Base-by-base conservation (phyloP, 2,329 filamentous ascomycete species). In the Colletotrichum zoysiae region DNA sequence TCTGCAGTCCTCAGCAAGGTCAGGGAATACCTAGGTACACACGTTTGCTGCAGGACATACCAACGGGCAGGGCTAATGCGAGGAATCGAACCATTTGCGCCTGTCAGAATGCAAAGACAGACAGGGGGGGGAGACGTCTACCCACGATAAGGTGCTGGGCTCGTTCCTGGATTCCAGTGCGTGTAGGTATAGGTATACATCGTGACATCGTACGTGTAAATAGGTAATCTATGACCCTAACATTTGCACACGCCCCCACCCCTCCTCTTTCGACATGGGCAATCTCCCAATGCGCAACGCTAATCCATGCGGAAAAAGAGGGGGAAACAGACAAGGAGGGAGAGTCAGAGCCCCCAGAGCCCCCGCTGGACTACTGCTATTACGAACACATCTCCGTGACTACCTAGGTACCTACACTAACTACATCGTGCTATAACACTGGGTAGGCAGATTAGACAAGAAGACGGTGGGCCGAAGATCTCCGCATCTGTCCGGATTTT, bases 181-280 rank as follows among this genome's bases (percentile, higher is more conserved):
- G 4, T 30, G 30, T 30, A n/a, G n/a, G n/a, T n/a, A n/a, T n/a
- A n/a, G n/a, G n/a, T n/a, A n/a, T n/a, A 30, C 30, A 30, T 30
- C n/a, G n/a, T n/a, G n/a, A 30, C 30, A 30, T 30, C 30, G 30
- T 30, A 30, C 3, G 30, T 5, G 9, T 18, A 18, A 11, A 30
- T 30, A 18, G 57, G 57, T 60, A 62, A 40, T 62, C 59, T 50
- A 62, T 62, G 46, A 62, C 59, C n/a, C 59, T 51, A 33, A 62
- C 46, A 62, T 23, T 23, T 33, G 20, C 59, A 30, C 30, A 18
- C n/a, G 33, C 12, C 55, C 20, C 20, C 16, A 23, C 12, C 18
- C 8, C 44, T 23, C 46, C 59, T 51, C 33, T 62, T 40, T 40
- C n/a, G 35, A 62, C 59, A 62, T 50, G 59, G 59, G 46, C 59